Percentiles rank a stretch among this genome's conserved stretches.
Conservation (phyloP, 805 yeast genomes). For the Ogataea pilisensis region DNA sequence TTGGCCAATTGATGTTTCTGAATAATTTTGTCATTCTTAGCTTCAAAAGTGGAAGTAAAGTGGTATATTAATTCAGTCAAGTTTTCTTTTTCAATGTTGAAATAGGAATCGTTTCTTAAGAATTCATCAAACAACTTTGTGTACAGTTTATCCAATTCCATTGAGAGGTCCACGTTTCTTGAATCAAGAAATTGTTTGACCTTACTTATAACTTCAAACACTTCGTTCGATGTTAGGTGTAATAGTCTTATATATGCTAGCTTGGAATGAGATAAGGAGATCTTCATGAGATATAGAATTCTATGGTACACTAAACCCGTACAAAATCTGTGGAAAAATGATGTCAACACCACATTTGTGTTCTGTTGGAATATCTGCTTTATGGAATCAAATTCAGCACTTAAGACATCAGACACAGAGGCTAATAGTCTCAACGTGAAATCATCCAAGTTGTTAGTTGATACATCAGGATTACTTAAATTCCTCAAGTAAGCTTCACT, state of each 20-base stretch:
- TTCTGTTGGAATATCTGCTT: conserved; percentile 59
- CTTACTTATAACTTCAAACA: conserved; percentile 58
- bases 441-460: conserved; percentile 45
- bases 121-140: conserved; percentile 72
- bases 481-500: conserved; percentile 49
- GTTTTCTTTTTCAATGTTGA: conserved; percentile 65
- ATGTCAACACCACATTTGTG: conserved; percentile 59
- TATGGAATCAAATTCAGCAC: conserved; percentile 70
- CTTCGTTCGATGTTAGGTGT: conserved; percentile 57
- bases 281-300: conserved; percentile 53
- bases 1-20: conserved; percentile 31
- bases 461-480: conserved; percentile 55
- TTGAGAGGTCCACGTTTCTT: conserved; percentile 41
- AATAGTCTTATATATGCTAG: conserved; percentile 74
- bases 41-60: conserved; percentile 42
- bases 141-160: conserved; percentile 64
- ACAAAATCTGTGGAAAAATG: conserved; percentile 71
- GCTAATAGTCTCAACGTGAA: conserved; percentile 50
- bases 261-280: conserved; percentile 58
- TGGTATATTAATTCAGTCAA: conserved; percentile 50
- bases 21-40: conserved; percentile 34
- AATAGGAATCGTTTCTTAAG: conserved; percentile 62
- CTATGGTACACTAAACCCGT: conserved; percentile 64
- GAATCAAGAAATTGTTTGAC: conserved; percentile 56
- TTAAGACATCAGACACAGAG: conserved; percentile 54